These are phyloP conservation scores for Sclerotinia minor DNA, from an alignment of 2,329 filamentous ascomycete species.

Conservation along the genomic window DNA sequence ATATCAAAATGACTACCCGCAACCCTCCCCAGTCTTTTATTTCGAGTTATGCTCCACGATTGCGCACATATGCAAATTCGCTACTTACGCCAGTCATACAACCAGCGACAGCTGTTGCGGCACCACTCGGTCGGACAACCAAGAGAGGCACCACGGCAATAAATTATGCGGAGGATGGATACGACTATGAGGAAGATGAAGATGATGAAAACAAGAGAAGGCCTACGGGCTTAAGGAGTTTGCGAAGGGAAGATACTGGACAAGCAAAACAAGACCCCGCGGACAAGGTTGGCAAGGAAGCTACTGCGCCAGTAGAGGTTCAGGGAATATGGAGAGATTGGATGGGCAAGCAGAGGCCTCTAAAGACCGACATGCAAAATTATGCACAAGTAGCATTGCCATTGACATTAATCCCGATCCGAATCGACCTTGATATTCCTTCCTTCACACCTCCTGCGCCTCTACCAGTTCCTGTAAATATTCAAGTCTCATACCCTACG, in stretches of 20 bases:
- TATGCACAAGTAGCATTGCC: slow-evolving; percentile 73
- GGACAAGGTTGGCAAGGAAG: slow-evolving; percentile 83
- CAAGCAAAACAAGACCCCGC: slow-evolving; percentile 63
- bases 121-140: slow-evolving; percentile 76
- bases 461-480: slow-evolving; percentile 62
- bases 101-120: slow-evolving; percentile 62
- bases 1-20: slow-evolving; percentile 36
- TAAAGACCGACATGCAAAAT: slow-evolving; percentile 60
- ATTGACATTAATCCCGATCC: slow-evolving; percentile 88
- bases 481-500: slow-evolving; percentile 48
- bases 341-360: slow-evolving; percentile 72
- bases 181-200: slow-evolving; percentile 79
- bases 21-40: slow-evolving; percentile 78
- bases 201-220: slow-evolving; percentile 68
- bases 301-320: slow-evolving; percentile 72
- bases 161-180: slow-evolving; percentile 97
- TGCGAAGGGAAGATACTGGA: slow-evolving; percentile 72
- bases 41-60: slow-evolving; percentile 85
- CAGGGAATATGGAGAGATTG: slow-evolving; percentile 94
- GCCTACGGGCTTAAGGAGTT: slow-evolving; percentile 78
- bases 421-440: slow-evolving; percentile 91
- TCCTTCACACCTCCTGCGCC: slow-evolving; percentile 68
- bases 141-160: slow-evolving; percentile 96
- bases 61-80: slow-evolving; percentile 89
- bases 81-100: slow-evolving; percentile 83